phyloP scores from a whole-genome alignment of 2,329 filamentous ascomycete genomes.

The Chrysoporthe puriensis region DNA sequence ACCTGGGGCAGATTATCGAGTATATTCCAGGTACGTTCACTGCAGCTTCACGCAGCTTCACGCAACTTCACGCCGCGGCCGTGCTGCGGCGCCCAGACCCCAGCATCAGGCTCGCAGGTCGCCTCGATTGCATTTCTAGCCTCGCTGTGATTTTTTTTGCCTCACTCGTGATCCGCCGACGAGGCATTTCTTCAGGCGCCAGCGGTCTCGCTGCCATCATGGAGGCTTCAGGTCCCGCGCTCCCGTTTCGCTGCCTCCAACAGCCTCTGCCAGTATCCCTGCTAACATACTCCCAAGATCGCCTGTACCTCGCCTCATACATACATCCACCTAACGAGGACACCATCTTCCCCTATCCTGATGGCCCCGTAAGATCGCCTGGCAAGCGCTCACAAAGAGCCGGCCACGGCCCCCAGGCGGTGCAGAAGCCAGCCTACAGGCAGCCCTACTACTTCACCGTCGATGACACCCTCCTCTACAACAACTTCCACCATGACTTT shows the following conservation, averaged over 20 bases:
- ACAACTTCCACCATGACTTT: conserved; percentile 98
- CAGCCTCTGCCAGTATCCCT: conserved; percentile 34
- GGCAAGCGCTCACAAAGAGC: conserved; percentile 74
- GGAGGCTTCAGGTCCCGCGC: conserved; percentile 3
- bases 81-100: not conserved
- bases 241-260: conserved; percentile 32
- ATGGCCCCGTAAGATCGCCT: conserved; percentile 63
- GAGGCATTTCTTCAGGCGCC: not conserved
- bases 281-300: conserved; percentile 65
- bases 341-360: conserved; percentile 84
- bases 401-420: conserved; percentile 58
- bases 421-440: conserved; percentile 49
- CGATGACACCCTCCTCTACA: conserved; percentile 91
- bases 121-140: too few species aligned
- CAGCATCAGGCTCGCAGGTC: too few species aligned
- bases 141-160: not conserved
- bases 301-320: conserved; percentile 93
- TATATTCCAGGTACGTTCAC: conserved; percentile 82
- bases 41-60: not conserved
- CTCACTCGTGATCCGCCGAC: conserved; percentile 12
- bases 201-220: not conserved
- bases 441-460: conserved; percentile 93
- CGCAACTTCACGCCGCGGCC: not conserved
- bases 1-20: conserved; percentile 88
- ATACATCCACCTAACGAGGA: conserved; percentile 77